Evolutionary conservation across 1,284 basidiomycete species (phyloP).

Genomic region (Cryptococcus deneoformans): DNA sequence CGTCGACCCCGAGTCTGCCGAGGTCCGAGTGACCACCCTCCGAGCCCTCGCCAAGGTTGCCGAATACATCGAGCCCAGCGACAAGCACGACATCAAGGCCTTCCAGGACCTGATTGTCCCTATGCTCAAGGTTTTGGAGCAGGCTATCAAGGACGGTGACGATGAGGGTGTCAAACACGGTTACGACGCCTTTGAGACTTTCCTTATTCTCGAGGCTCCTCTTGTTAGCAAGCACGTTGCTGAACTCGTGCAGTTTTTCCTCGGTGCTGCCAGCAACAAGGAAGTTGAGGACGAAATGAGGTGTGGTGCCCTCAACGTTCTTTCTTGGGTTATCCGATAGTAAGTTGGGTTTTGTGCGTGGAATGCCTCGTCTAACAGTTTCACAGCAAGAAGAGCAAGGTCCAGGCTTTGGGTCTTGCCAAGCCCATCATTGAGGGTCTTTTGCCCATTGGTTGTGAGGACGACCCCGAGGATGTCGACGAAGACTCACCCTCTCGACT

Average conservation of each 20-base stretch:
- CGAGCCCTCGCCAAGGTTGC: constrained; percentile 87
- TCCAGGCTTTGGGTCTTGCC: constrained; percentile 83
- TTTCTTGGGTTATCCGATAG: constrained; percentile 97
- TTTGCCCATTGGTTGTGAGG: constrained; percentile 91
- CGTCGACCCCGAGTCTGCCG: constrained; percentile 80
- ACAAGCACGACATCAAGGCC: constrained; percentile 81
- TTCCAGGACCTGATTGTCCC: constrained; percentile 87
- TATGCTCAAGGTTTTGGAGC: constrained; percentile 88
- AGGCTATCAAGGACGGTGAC: constrained; percentile 77
- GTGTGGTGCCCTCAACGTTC: constrained; percentile 86
- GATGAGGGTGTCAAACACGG: constrained; percentile 81
- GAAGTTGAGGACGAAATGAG: constrained; percentile 77
- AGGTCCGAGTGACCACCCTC: constrained; percentile 89
- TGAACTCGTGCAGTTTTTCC: constrained; percentile 85
- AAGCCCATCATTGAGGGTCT: constrained; percentile 85
- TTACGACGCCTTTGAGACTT: constrained; percentile 94
- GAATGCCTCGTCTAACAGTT: constrained; percentile 11
- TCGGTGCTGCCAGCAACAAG: constrained; percentile 78
- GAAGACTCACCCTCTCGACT: constrained; percentile 83
- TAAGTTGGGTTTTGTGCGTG: constrained; percentile 41
- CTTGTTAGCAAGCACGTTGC: constrained; percentile 85
- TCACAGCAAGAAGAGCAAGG: constrained; percentile 93
- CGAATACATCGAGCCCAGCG: constrained; percentile 86
- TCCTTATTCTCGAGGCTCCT: constrained; percentile 92
- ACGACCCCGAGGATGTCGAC: constrained; percentile 76